Evolutionary conservation across 176 grass and related monocot species (phyloP), one percentile per base, ranked within the genome.

Genomic region (Poa pratensis): DNA sequence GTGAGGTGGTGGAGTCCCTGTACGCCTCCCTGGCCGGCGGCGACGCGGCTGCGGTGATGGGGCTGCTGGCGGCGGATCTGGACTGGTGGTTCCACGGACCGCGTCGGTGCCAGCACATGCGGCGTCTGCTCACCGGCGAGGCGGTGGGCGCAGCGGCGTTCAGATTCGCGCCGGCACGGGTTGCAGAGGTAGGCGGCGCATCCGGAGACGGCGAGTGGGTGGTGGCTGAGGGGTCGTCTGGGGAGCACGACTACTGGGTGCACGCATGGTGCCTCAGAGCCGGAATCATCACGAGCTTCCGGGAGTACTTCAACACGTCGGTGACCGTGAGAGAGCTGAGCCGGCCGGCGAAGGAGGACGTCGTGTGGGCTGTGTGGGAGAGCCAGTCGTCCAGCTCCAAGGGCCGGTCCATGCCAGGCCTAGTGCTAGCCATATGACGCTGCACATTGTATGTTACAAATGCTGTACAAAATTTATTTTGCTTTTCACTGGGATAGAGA

Each of bases 291-390:
- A 91, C 57, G 10, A 22, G 45, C 14, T 87, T 87, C 17, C 53
- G 85, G 3, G 89, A 91, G 76, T 91, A 91, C 68, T 91, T 91
- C 69, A 88, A 91, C 75, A 91, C 85, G 14, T 80, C 76, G 2
- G 64, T 91, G 24, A 84, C 67, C 3, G 85, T 91, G 8, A 23
- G 62, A 49, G 75, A 84, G 27, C 13, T 90, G 9, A 12, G 69
- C 39, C 80, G 7, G 20, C 17, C 52, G 1, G 20, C 46, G 1
- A 43, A 12, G 51, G 27, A 60, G 69, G 62, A 30, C 1, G 45
- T 16, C 19, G 23, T 20, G 6, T 15, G 43, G 15, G 89, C 80
- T 4, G 59, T 91, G 3, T 91, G 89, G 80, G 77, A 85, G 77
- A 89, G 87, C 42, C 65, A 76, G 34, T 65, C 27, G 2, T 3